Evolutionary conservation across 2,329 filamentous ascomycete species (phyloP), one percentile per base, ranked within the genome.

Genomic region (Phaeosphaeriaceae sp.): DNA sequence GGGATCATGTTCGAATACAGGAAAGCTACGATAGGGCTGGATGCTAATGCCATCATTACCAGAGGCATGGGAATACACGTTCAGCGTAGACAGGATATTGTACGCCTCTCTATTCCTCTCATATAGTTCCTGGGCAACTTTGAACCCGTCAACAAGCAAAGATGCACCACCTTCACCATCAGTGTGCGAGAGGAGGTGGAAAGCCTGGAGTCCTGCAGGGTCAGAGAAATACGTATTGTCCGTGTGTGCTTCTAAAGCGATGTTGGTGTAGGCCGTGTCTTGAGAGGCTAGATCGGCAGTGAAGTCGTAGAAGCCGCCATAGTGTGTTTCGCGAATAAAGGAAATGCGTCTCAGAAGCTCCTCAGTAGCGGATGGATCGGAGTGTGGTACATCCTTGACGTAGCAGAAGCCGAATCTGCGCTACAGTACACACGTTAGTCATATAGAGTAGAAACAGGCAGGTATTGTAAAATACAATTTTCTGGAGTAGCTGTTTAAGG

Each of bases 171-270:
- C 94, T 3, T 72, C 71, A 17, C 85, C 82, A 2, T 80, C 75
- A 6, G 86, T 87, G 71, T 95, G 90, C 0, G 90, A 94, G 21
- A 97, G 82, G 38, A 97, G 79, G 68, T 99, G 94, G 73, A 99
- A 95, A 20, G 94, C 86, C 72, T 99, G 94, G 28, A 99, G 81
- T 8, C 93, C 91, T 2, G 90, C 87, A 0, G 94, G 93, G 56
- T 97, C 93, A 17, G 86, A 92, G 76, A 97, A 97, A 74, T 99
- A 97, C 1, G 93, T 96, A 6, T 85, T 97, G 75, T 99, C 94
- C 1, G 93, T 97, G 73, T 99, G 94, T 1, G 89, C 87, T 16
- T 86, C 84, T 2, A 99, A 83, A 1, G 87, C 86, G 42, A 94
- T 81, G 63, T 88, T 91, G 1, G 93, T 97, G 76, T 97, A 99